Conservation (phyloP, 306 rosid genomes). For the Castanea sativa region DNA sequence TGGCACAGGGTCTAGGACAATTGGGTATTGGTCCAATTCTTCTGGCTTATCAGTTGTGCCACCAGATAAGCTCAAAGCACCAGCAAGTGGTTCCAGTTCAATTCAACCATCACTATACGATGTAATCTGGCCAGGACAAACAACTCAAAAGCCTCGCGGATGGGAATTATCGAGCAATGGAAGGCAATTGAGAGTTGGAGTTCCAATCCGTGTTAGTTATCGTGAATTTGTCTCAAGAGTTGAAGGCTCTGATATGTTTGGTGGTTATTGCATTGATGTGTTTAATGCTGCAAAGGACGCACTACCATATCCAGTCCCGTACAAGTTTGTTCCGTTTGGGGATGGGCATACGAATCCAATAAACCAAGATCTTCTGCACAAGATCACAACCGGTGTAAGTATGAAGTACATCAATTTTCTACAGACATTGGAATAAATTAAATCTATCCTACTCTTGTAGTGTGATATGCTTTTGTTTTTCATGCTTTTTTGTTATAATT, state of each 20-base stretch:
- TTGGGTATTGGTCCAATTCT: slow-evolving; percentile 93
- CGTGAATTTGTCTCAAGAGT: slow-evolving; percentile 49
- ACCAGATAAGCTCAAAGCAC: slow-evolving; percentile 54
- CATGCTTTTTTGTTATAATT: slow-evolving; percentile 3
- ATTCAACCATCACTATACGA: slow-evolving; percentile 33
- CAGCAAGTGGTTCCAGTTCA: slow-evolving; percentile 42
- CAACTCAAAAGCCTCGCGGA: slow-evolving; percentile 70
- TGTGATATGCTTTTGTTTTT: neutral
- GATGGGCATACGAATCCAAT: slow-evolving; percentile 27
- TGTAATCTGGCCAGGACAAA: slow-evolving; percentile 89
- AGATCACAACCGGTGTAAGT: slow-evolving; percentile 39
- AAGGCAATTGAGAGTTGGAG: slow-evolving; percentile 72
- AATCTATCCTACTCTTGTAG: neutral
- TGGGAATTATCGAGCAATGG: slow-evolving; percentile 92
- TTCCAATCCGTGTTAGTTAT: slow-evolving; percentile 58
- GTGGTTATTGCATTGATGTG: slow-evolving; percentile 69
- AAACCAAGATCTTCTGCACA: slow-evolving; percentile 29
- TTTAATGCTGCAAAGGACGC: slow-evolving; percentile 29
- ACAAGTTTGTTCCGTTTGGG: slow-evolving; percentile 23
- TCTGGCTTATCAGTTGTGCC: slow-evolving; percentile 63
- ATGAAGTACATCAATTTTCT: neutral
- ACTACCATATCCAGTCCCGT: slow-evolving; percentile 29
- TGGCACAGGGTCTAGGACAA: slow-evolving; percentile 59
- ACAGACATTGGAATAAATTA: neutral
- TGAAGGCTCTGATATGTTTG: slow-evolving; percentile 52